Base-by-base conservation (phyloP, 2,329 filamentous ascomycete species). In the Orbilia oligospora region DNA sequence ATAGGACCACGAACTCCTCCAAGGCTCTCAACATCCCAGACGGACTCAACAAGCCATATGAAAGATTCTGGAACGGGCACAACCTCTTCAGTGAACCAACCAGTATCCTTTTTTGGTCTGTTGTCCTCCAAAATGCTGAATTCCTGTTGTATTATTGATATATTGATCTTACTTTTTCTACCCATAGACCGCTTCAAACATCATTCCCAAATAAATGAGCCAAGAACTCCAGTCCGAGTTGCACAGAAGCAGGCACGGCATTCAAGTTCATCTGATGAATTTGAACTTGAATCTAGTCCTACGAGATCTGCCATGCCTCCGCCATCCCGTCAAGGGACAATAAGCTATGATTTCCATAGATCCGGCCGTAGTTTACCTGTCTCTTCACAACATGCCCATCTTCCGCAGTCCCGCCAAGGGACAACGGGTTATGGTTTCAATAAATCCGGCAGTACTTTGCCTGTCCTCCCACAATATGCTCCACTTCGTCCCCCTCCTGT, bases 101-200 rank as follows among this genome's bases (percentile, higher is more conserved):
- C 66, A 1, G 48, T 53, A 5, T 66, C 58, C 3, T 78, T 78
- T 48, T 72, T 64, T 38, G 75, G 75, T 78, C 72, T 33, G 55
- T 22, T 33, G 55, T 22, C 22, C 9, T 41, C 27, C 38, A 20
- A 27, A 18, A 30, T 24, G 44, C 20, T 44, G 10, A n/a, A 3
- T 14, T 3, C 22, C 10, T 51, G 16, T 12, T 9, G 22, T 49
- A n/a, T 14, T 5, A 0, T 5, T 24, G 10, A 36, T 64, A 46
- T 64, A 64, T 30, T 44, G 41, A 30, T n/a, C 55, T 58, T 14
- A 22, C n/a, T 5, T 6, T 5, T 6, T 9, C 58, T 30, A 16
- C 14, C 33, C 24, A 63, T n/a, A 78, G 75, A 78, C 12, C 68
- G 75, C 9, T 78, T 78, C 48, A 78, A 69, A 53, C 58, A 78